Evolutionary conservation across 768 basidiomycete genomes (phyloP).

Genomic region (Lepiota venenata): DNA sequence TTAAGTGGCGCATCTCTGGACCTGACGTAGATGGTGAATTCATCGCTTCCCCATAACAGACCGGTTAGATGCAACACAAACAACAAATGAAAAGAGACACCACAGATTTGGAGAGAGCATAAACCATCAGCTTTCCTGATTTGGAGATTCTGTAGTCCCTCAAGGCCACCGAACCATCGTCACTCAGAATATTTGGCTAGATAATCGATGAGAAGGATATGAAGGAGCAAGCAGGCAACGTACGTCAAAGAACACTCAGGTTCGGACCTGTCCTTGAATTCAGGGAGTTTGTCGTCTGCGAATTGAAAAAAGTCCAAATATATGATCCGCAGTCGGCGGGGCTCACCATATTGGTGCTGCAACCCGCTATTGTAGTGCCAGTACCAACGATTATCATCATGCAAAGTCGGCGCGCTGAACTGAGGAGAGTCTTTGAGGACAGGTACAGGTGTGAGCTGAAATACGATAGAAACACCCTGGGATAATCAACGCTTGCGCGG

Average conservation of each 20-base stretch:
- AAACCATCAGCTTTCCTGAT: constrained; percentile 70
- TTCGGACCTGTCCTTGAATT: constrained; percentile 38
- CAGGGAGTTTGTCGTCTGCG: constrained; percentile 48
- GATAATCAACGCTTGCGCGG: constrained; percentile 38
- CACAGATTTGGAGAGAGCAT: constrained; percentile 72
- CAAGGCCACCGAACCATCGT: constrained; percentile 71
- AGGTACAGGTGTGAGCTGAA: neutral
- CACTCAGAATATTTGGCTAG: constrained; percentile 67
- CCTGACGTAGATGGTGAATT: constrained; percentile 65
- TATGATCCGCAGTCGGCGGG: neutral
- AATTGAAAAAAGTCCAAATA: constrained; percentile 1
- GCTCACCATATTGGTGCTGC: constrained; percentile 57
- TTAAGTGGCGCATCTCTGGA: constrained; percentile 57
- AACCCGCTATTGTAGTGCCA: constrained; percentile 80
- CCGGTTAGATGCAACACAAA: constrained; percentile 3
- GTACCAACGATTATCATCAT: constrained; percentile 73
- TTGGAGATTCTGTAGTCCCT: constrained; percentile 57
- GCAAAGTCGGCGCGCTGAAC: constrained; percentile 62
- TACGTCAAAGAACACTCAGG: constrained; percentile 76
- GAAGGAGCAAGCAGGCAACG: constrained; percentile 16
- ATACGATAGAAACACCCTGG: constrained; percentile 29
- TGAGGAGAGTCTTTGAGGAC: constrained; percentile 21
- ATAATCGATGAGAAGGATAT: constrained; percentile 10
- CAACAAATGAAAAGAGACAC: constrained; percentile 19
- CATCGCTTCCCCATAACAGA: constrained; percentile 62